Evolutionary conservation across 23 red algal genomes (phyloP), one percentile per base, ranked within the genome.

Genomic region (Chondrus crispus): DNA sequence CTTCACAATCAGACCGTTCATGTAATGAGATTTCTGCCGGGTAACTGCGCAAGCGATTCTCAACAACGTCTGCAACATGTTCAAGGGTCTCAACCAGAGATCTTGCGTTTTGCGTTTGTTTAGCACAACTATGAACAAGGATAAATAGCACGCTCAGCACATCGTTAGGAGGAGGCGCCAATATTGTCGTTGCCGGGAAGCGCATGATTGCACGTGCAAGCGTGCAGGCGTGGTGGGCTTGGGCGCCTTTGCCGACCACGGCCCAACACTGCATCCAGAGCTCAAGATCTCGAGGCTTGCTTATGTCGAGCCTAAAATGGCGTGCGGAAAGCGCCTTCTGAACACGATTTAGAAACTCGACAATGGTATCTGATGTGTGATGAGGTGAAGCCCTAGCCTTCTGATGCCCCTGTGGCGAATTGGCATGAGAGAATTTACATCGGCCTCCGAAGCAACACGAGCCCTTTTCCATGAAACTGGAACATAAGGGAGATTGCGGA

Each of bases 41-140:
- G 35, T 44, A 40, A 46, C 64, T 29, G 4, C 19, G 41, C 45
- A 88, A 74, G 26, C 84, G 60, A 73, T 48, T 28, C 33, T 88
- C 66, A 48, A 72, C 62, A 24, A 88, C 84, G 74, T 88, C 84
- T 46, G 84, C 84, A 11, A 88, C 62, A 22, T 49, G 28, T 68
- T 88, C 84, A 13, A 88, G 40, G 5, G 39, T 74, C 19, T 88
- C 64, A 40, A 84, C 48, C 7, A 60, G 20, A 20, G 19, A 7
- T 13, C 33, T 39, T 16, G 51, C 80, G 5, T 29, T 5, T 38
- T 53, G 8, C 5, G 55, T 75, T 3, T 46, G 16, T 3, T 4
- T 42, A 18, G 12, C 24, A 8, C 37, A 1, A 53, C 48, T 18
- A 7, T 74, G 33, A 9, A 42, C 62, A 28, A 88, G 14, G 33